These are phyloP conservation scores for Cajanus cajan DNA, from an alignment of 306 rosid genomes.

Conservation along the genomic window DNA sequence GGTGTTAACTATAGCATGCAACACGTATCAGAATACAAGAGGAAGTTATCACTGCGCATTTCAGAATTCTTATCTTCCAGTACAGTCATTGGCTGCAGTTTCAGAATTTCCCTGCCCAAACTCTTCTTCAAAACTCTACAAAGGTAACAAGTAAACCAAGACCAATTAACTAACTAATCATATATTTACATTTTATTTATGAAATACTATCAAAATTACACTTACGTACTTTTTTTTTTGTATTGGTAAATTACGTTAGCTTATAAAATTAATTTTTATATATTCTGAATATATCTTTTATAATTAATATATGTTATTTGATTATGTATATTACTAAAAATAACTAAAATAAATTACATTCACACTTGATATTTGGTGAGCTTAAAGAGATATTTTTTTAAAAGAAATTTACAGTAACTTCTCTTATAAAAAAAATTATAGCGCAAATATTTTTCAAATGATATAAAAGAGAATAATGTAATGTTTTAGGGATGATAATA, in stretches of 20 bases:
- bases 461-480: too few relatives aligned
- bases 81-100: neutral
- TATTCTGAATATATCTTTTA: neutral
- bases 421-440: too few relatives aligned
- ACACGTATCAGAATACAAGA: neutral
- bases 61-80: constrained; percentile 20
- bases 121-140: neutral
- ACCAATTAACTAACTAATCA: neutral
- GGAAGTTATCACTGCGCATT: neutral
- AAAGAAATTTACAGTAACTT: too few relatives aligned
- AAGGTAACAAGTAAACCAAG: neutral
- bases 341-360: too few relatives aligned
- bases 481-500: too few relatives aligned
- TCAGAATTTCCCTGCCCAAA: neutral
- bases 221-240: neutral
- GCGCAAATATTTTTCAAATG: too few relatives aligned
- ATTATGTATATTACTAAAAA: neutral
- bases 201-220: neutral
- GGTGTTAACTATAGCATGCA: neutral
- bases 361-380: too few relatives aligned
- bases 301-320: neutral
- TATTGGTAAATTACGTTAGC: neutral
- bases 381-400: too few relatives aligned
- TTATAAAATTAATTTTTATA: neutral
- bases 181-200: neutral